A percentile compares a stretch with the other conserved stretches of the same genome.
phyloP scores from a whole-genome alignment of 495 filamentous ascomycete species.

The Immersiella caudata region DNA sequence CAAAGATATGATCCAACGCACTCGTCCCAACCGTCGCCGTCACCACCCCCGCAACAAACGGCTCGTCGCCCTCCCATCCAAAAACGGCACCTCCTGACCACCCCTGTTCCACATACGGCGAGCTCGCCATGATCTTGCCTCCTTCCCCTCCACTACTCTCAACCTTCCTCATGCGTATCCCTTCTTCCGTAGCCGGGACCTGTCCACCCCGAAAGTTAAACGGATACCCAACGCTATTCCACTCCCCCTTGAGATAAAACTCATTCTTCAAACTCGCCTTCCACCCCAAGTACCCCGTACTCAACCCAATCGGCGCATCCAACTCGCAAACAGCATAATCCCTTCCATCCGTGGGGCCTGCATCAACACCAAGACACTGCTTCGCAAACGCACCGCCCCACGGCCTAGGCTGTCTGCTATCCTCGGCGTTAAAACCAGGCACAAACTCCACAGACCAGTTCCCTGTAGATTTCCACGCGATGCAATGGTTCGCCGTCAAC shows the following conservation, averaged over 20 bases:
- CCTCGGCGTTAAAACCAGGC: not conserved
- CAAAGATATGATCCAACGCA: not conserved
- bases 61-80: not conserved
- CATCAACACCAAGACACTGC: not conserved
- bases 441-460: not conserved
- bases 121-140: not conserved
- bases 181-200: not conserved
- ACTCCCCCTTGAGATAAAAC: not conserved
- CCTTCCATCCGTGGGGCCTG: not conserved
- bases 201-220: not conserved
- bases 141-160: not conserved
- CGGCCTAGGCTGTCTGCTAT: not conserved
- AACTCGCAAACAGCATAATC: not conserved
- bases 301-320: not conserved
- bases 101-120: not conserved
- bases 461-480: not conserved
- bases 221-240: not conserved
- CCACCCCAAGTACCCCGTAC: not conserved
- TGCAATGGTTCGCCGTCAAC: not conserved
- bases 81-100: not conserved
- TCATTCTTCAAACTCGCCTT: not conserved
- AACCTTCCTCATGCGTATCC: not conserved
- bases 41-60: not conserved
- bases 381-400: not conserved
- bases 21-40: not conserved